A percentile compares a stretch with the other conserved stretches of the same genome.
phyloP scores from a whole-genome alignment of 2,329 filamentous ascomycete species.

The Alternaria angustiovoidea region DNA sequence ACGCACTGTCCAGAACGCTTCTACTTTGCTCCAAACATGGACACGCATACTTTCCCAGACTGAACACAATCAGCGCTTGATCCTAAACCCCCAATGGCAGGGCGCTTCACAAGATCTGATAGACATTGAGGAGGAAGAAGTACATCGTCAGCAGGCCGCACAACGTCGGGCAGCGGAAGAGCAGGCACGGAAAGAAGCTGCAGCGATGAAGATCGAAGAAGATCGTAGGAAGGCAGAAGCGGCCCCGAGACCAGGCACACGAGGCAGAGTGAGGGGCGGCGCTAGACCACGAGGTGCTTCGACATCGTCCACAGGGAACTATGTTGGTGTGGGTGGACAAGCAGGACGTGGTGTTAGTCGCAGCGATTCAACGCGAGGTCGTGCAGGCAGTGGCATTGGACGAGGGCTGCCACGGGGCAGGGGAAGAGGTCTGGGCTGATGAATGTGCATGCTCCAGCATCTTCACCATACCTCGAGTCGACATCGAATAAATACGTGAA shows the following conservation, averaged over 20 bases:
- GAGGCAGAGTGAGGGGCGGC: conserved; percentile 47
- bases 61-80: conserved; percentile 93
- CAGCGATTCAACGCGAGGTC: conserved; percentile 55
- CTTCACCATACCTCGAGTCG: background rate
- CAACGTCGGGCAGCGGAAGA: conserved; percentile 81
- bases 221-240: conserved; percentile 68
- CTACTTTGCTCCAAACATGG: conserved; percentile 92
- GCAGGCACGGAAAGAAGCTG: conserved; percentile 77
- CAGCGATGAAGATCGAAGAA: conserved; percentile 61
- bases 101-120: conserved; percentile 85
- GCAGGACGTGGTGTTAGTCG: conserved; percentile 59
- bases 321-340: conserved; percentile 56
- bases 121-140: conserved; percentile 84
- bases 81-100: conserved; percentile 88
- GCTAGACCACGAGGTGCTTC: conserved; percentile 43
- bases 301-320: conserved; percentile 47
- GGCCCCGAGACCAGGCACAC: conserved; percentile 51
- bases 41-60: conserved; percentile 95
- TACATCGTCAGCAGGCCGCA: conserved; percentile 76
- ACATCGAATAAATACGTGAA: background rate
- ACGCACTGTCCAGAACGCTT: conserved; percentile 84
- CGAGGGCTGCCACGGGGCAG: conserved; percentile 47
- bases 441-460: background rate
- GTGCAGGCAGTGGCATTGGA: conserved; percentile 56
- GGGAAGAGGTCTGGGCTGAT: conserved; percentile 40